Percentiles rank a stretch among this genome's conserved stretches.
Evolutionary conservation across 345 rosid genomes (phyloP).

Genomic region (Rhizophora mangle): DNA sequence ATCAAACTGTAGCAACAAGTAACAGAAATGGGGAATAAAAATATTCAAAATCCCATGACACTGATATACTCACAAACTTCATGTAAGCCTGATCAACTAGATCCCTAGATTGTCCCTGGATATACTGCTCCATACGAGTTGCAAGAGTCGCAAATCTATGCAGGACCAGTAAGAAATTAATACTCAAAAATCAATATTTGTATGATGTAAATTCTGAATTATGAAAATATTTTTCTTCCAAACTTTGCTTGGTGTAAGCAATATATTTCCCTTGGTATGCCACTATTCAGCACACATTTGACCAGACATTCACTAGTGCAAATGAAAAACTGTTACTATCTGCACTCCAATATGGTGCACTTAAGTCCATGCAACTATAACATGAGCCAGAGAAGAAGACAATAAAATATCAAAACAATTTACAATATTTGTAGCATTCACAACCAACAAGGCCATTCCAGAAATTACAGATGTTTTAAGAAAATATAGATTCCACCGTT

Average conservation of each 20-base stretch:
- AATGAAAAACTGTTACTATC: neutral
- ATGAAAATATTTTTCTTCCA: no score
- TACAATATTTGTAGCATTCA: neutral
- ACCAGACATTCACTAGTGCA: no score
- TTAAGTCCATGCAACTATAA: neutral
- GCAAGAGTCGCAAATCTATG: constrained; percentile 94
- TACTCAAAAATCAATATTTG: constrained; percentile 3
- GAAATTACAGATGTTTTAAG: no score
- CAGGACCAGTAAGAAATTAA: constrained; percentile 12
- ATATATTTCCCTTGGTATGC: no score
- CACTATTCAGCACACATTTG: no score
- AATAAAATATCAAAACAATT: neutral
- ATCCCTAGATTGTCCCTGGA: constrained; percentile 96
- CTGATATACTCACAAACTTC: constrained; percentile 70
- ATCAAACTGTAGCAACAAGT: neutral
- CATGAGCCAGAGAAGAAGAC: neutral
- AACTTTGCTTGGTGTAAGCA: no score
- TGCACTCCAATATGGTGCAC: neutral
- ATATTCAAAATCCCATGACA: neutral
- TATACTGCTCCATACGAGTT: constrained; percentile 99
- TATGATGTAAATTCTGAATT: no score
- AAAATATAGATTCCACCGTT: no score
- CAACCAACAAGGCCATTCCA: neutral
- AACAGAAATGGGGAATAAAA: neutral
- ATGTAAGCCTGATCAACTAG: constrained; percentile 97